Base-by-base conservation (phyloP, 169 alveolate genomes). In the Babesia sp. region DNA sequence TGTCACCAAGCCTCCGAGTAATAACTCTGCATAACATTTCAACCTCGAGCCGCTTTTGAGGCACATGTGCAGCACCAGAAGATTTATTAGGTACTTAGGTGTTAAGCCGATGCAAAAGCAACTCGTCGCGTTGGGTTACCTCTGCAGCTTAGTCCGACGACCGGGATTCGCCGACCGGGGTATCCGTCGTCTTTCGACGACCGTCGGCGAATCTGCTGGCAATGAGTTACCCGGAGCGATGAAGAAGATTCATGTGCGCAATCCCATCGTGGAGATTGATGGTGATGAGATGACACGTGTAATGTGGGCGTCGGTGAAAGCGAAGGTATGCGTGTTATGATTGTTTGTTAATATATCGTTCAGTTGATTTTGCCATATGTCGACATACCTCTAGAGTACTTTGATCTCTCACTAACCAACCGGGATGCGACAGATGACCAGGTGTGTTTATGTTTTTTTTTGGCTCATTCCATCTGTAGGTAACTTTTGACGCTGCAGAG, bases 211-310 rank as follows among this genome's bases (percentile, higher is more conserved):
- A 1, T 34, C 11, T 16, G 8, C n/a, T 18, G 36, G 53, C 31
- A 20, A 36, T 2, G 55, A 39, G 0, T 3, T 5, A 1, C 0
- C n/a, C 41, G 7, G 20, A 0, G 36, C 18, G 39, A 73, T 60
- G 74, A 58, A 71, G 37, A 81, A 72, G 51, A 91, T 95, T 50
- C 83, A 71, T 14, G 97, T 93, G 31, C 73, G 56, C 36, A 92
- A 94, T 51, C 98, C 99, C 16, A 90, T 96, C 39, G 98, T 92
- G 24, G 98, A 95, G 72, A 70, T 96, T 44, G 99, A 96, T 70
- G 99, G 99, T 24, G 99, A 96, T 71, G 99, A 96, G 78, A 95
- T 95, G 98, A 94, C 99, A 39, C 87, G 96, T 61, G 89, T 96
- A 63, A 95, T 96, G 68, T 95, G 98, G 98, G 83, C 90, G 45